These are phyloP conservation scores for Groenewaldozyma auringiensis DNA, from an alignment of 1,139 yeast genomes.

Conservation along the genomic window DNA sequence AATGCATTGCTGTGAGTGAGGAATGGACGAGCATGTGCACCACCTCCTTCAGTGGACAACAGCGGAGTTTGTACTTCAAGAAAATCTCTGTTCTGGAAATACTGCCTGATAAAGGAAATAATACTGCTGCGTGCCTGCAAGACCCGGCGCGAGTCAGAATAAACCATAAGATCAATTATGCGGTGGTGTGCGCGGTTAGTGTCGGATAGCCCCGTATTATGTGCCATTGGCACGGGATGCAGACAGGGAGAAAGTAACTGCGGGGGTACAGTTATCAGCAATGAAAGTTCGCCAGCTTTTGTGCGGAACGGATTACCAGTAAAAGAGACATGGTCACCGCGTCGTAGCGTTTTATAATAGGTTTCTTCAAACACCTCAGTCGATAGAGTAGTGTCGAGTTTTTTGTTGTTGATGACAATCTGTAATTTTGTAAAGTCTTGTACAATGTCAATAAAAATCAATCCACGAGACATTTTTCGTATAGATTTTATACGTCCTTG, in stretches of 20 bases:
- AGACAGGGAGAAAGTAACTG: conserved; percentile 59
- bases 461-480: conserved; percentile 57
- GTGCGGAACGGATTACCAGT: conserved; percentile 69
- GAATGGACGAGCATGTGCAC: conserved; percentile 88
- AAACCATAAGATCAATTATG: conserved; percentile 67
- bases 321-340: conserved; percentile 65
- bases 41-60: conserved; percentile 60
- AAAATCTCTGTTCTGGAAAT: conserved; percentile 49
- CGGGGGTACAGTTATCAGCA: conserved; percentile 49
- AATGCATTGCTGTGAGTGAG: conserved; percentile 47
- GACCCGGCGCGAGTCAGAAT: conserved; percentile 41
- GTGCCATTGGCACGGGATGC: conserved; percentile 49
- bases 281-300: conserved; percentile 67
- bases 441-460: conserved; percentile 56
- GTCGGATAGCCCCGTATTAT: conserved; percentile 44
- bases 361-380: conserved; percentile 38
- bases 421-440: conserved; percentile 56
- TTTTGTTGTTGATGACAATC: conserved; percentile 49
- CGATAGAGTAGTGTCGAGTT: conserved; percentile 21
- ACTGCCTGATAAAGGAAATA: conserved; percentile 48
- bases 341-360: conserved; percentile 42
- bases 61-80: conserved; percentile 87
- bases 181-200: conserved; percentile 58
- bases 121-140: conserved; percentile 50
- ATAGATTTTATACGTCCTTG: conserved; percentile 56